Base-by-base conservation (phyloP, 2,329 filamentous ascomycete species). In the Alternaria brassicicola region DNA sequence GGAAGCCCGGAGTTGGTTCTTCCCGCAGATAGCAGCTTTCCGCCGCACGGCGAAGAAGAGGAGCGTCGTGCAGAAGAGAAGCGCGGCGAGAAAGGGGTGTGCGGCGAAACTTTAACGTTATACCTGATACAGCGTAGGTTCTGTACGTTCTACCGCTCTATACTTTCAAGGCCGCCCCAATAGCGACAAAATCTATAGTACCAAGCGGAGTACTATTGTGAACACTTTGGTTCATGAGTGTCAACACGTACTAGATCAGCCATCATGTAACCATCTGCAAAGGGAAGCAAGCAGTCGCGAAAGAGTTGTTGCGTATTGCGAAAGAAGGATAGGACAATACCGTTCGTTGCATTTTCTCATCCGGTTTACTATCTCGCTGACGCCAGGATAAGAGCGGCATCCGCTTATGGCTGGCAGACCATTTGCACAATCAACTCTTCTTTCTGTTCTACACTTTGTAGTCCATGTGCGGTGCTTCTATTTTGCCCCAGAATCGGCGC, bases 401-500 rank as follows among this genome's bases (percentile, higher is more conserved):
- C 25, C 4, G 7, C 25, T 26, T 7, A 26, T 26, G 8, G 25
- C 25, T 26, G 8, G 8, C 6, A 36, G 35, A 2, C n/a, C 35
- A n/a, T 36, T n/a, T 10, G 1, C 35, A 36, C n/a, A 17, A n/a
- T n/a, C n/a, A n/a, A n/a, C n/a, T n/a, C n/a, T n/a, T n/a, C n/a
- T n/a, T n/a, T n/a, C n/a, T n/a, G n/a, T n/a, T n/a, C n/a, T n/a
- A n/a, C n/a, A n/a, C n/a, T n/a, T 83, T 83, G 59, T 69, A 75
- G n/a, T 78, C 78, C 58, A 80, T 80, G 57, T 83, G 79, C 1
- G 79, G 77, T 0, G 80, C 71, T 4, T 66, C 33, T 3, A 67
- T 55, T 46, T 76, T 74, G 0, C 79, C 79, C 0, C 61, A 57
- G 5, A 73, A 73, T 15, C 77, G 68, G 12, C 57, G 63, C 31